Base-by-base conservation (phyloP, 768 basidiomycete species). In the Panaeolus papilionaceus region DNA sequence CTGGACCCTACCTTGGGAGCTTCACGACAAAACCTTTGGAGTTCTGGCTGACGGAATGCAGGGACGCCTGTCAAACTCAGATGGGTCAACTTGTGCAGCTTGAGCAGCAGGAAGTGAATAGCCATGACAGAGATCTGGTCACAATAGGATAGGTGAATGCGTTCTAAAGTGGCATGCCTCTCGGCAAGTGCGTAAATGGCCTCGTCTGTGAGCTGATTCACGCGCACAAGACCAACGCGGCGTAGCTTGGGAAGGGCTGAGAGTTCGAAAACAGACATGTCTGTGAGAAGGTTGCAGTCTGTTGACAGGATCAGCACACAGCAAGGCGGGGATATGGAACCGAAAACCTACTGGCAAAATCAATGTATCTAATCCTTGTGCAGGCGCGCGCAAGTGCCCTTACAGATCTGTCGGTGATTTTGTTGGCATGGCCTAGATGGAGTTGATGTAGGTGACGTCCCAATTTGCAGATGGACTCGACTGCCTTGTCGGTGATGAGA, bases 11-110 rank as follows among this genome's bases (percentile, higher is more conserved):
- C 96, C 74, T 87, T 83, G 14, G 98, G 98, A 23, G 95, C 92
- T 44, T 89, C 85, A 44, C 97, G 87, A 78, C 98, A 98, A 75
- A 94, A 99, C 70, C 88, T 85, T 76, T 98, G 96, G 66, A 98
- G 77, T 71, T 96, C 95, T 38, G 86, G 83, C 72, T 92, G 87
- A 63, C 91, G 88, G 82, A 99, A 99, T 6, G 95, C 89, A 9
- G 91, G 90, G 38, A 99, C 92, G n/a, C 96, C 98, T n/a, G 98
- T 98, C 69, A 99, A 79, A 78, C 95, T 97, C 61, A 99, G 85
- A 81, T 99, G 98, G 0, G 95, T 98, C 38, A 99, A 82, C 71
- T 93, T 93, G 74, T 89, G 89, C n/a, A 99, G 85, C 74, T 92
- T 91, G 75, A 92, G 90, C 49, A 99, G 86, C 54, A 99, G 85